Percentiles rank a stretch among this genome's conserved stretches.
Evolutionary conservation across 148 eudicot species (phyloP).

Genomic region (Nepenthes mirabilis): DNA sequence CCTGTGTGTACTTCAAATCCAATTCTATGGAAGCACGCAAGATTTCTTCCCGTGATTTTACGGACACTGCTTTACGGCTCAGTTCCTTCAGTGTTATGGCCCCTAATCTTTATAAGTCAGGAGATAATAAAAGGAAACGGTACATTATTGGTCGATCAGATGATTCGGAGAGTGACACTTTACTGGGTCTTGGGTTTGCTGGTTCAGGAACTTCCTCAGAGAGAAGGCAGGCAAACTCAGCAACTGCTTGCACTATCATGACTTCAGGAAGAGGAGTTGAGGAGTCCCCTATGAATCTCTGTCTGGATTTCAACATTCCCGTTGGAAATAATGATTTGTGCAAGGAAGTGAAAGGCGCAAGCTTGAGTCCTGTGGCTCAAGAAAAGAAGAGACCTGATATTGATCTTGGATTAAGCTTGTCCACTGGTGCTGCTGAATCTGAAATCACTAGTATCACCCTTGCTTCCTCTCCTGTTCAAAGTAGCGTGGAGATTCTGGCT

Average conservation of each 20-base stretch:
- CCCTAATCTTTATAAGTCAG: constrained; percentile 11
- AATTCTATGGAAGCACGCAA: constrained; percentile 11
- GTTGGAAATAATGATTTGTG: constrained; percentile 5
- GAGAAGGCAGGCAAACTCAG: constrained; percentile 2
- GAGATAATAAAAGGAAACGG: constrained; percentile 25
- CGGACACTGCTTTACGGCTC: constrained; percentile 13
- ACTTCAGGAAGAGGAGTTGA: constrained; percentile 22
- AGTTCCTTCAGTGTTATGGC: constrained; percentile 9
- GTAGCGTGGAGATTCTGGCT: constrained; percentile 6
- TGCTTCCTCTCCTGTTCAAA: constrained; percentile 17
- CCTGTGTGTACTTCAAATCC: constrained; percentile 5
- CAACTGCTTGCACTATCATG: constrained; percentile 12
- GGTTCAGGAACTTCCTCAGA: constrained; percentile 11
- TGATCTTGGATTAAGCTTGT: constrained; percentile 58
- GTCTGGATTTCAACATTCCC: constrained; percentile 22
- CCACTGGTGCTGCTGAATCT: constrained; percentile 39
- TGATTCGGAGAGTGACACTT: constrained; percentile 18
- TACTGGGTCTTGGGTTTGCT: constrained; percentile 35
- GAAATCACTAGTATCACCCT: constrained; percentile 38
- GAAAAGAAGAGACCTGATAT: constrained; percentile 15
- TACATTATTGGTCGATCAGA: constrained; percentile 5
- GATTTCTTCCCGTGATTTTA: constrained; percentile 7
- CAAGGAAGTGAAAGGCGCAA: constrained; percentile 10
- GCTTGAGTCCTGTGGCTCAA: constrained; percentile 2
- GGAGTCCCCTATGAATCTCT: constrained; percentile 15